Percentiles rank a stretch among this genome's conserved stretches.
Conservation (phyloP, 192 early-diverging fungal species). For the Linnemannia zychae region DNA sequence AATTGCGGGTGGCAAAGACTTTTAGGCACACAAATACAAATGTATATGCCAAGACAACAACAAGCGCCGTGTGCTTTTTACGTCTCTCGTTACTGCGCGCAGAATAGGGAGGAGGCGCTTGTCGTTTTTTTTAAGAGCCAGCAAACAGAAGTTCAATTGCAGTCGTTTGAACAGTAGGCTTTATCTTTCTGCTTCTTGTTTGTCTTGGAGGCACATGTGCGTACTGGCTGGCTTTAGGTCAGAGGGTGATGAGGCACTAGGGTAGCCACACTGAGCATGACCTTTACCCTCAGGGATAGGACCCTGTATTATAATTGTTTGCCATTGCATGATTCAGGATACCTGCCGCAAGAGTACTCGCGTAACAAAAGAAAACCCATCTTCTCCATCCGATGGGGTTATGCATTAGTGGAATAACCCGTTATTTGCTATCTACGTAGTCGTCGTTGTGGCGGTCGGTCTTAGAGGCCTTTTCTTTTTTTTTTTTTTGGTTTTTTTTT, state of each 20-base stretch:
- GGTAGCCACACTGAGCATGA: too few species aligned
- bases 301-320: too few species aligned
- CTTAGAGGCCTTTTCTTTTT: neutral
- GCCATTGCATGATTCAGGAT: too few species aligned
- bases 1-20: conserved; percentile 6
- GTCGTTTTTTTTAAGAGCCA: neutral
- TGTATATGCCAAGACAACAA: neutral
- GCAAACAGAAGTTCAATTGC: neutral
- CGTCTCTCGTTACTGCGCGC: neutral
- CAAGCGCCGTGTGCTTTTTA: neutral
- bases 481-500: neutral
- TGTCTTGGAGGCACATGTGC: neutral
- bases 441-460: neutral
- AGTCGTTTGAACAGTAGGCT: neutral
- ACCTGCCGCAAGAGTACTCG: too few species aligned
- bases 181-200: neutral
- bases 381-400: too few species aligned
- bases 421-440: neutral
- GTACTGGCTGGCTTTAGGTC: neutral
- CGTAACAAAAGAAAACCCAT: too few species aligned
- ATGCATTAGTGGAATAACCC: neutral
- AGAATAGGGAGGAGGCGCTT: neutral
- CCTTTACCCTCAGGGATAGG: too few species aligned
- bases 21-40: neutral
- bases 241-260: too few species aligned